Base-by-base conservation (phyloP, 345 rosid genomes). In the Rhodamnia argentea region DNA sequence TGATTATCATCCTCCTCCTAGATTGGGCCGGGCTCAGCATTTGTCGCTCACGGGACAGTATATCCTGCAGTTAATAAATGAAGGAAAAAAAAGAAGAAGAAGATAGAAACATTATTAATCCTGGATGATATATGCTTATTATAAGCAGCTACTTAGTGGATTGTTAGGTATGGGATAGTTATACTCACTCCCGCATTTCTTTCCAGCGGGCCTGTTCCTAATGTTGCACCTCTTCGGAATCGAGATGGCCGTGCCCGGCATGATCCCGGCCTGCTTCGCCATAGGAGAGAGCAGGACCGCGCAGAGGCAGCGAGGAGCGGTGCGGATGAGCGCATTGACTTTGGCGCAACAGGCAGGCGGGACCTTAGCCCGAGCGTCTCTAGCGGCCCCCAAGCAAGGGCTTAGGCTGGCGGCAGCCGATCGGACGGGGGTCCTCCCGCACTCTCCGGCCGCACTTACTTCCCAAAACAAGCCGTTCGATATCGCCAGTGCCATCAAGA, bases 221-320 rank as follows among this genome's bases (percentile, higher is more conserved):
- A 96, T 94, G 91, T 92, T 93, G 93, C 99, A 96, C 40, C 98
- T 91, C 88, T 95, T 95, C 0, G 99, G 98, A 26, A 96, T 90
- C n/a, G 92, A 87, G 86, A 96, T 91, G 13, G 98, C 99, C 75
- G 92, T 86, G 42, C 89, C 96, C 13, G 96, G 98, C 70, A 88
- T 94, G 86, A 96, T 94, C 78, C 98, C 95, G 0, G 96, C 96
- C 44, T 90, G 90, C 91, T 92, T 95, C 8, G 98, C 95, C 90
- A 93, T 53, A 50, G 98, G 98, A 18, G 99, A 95, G 84, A 96
- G 85, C 75, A 95, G 70, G 37, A 94, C 95, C 8, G 96, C 95
- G 70, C 98, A 94, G 2, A 95, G 94, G 82, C 99, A 95, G 87
- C 87, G 92, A 0, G 99, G 98, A 22, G 95, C 86, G 26, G 96